Evolutionary conservation across 108 stramenopile species (phyloP).

Genomic region (Cyclotella atomus): DNA sequence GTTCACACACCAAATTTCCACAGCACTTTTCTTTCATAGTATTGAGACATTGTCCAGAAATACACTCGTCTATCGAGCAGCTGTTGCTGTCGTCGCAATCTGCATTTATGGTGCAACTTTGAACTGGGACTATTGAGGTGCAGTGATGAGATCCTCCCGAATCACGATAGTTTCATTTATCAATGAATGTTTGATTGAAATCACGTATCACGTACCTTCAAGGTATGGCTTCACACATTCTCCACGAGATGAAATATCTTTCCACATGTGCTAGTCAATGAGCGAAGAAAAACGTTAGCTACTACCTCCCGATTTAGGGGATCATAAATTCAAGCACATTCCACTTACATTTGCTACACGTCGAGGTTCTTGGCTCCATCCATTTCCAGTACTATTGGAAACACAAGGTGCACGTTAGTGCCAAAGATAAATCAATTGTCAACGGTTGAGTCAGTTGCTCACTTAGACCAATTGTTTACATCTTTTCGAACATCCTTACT

Average conservation of each 20-base stretch:
- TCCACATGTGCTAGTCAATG: neutral
- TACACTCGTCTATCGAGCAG: conserved; percentile 23
- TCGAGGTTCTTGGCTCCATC: neutral
- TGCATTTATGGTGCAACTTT: neutral
- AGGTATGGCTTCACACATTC: conserved; percentile 1
- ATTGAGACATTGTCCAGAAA: conserved; percentile 2
- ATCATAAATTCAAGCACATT: neutral
- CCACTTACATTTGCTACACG: neutral
- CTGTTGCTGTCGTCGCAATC: conserved; percentile 29
- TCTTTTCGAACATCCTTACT: neutral
- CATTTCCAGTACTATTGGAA: neutral
- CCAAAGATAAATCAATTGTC: neutral
- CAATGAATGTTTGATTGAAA: neutral
- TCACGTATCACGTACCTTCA: neutral
- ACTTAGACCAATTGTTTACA: neutral
- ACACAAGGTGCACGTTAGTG: neutral
- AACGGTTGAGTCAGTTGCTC: neutral
- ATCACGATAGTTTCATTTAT: too few relatives aligned
- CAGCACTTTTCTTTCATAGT: conserved; percentile 7
- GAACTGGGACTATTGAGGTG: neutral
- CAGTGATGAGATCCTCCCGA: neutral
- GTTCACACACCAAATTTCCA: conserved; percentile 22
- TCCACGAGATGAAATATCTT: neutral
- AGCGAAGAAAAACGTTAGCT: neutral
- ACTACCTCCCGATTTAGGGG: neutral